These are phyloP conservation scores for Scheffersomyces ergatensis DNA, from an alignment of 805 yeast genomes.

Conservation along the genomic window DNA sequence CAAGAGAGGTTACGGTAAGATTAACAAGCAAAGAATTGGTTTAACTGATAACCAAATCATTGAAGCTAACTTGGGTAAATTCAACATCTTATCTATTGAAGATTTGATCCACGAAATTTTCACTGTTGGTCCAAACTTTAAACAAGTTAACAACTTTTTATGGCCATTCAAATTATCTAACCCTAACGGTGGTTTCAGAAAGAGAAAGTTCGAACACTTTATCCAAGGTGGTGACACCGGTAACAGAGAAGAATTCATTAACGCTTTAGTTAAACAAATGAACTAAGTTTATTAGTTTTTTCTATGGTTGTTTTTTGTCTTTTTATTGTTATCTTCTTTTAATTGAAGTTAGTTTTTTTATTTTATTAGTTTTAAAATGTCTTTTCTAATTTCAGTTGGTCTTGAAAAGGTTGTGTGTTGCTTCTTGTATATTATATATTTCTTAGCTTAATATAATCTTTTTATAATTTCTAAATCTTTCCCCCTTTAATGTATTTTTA, in stretches of 20 bases:
- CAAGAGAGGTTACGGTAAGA: constrained; percentile 98
- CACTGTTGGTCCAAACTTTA: constrained; percentile 98
- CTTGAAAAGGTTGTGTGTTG: background rate
- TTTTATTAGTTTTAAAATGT: no score
- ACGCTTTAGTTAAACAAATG: constrained; percentile 91
- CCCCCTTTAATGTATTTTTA: no score
- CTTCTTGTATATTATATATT: background rate
- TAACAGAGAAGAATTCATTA: constrained; percentile 96
- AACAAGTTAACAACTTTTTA: constrained; percentile 97
- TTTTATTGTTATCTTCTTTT: constrained; percentile 1
- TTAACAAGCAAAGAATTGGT: constrained; percentile 93
- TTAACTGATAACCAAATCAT: constrained; percentile 84
- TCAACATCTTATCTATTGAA: constrained; percentile 88
- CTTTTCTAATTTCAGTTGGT: background rate
- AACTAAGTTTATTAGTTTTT: constrained; percentile 50
- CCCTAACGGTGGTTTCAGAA: constrained; percentile 98
- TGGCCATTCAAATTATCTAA: constrained; percentile 97
- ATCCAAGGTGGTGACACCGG: constrained; percentile 98
- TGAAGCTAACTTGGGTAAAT: constrained; percentile 86
- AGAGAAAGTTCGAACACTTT: constrained; percentile 95
- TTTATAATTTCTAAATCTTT: background rate
- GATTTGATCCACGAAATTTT: constrained; percentile 94
- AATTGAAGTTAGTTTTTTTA: constrained; percentile 1
- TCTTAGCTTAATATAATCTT: background rate
- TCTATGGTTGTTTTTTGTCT: background rate